Evolutionary conservation across 768 basidiomycete genomes (phyloP).

Genomic region (Russula brevipes): DNA sequence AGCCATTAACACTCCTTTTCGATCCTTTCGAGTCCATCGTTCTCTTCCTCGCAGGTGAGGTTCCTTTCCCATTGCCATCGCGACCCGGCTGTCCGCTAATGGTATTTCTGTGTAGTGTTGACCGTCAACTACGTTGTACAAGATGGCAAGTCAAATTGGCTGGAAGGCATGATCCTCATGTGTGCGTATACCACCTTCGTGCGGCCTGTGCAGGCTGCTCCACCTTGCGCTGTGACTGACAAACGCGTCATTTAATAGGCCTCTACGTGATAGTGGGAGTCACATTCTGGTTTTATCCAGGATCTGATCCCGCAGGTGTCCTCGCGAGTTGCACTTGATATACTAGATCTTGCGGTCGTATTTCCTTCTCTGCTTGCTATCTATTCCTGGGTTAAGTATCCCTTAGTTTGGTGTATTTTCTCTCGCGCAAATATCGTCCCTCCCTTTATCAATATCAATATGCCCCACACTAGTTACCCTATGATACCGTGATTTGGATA

Average conservation of each 20-base stretch:
- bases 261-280: conserved; percentile 69
- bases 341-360: not conserved
- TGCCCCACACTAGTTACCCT: too few species aligned
- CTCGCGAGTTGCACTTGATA: conserved; percentile 14
- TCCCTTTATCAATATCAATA: too few species aligned
- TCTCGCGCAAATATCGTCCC: too few species aligned
- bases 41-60: conserved; percentile 33
- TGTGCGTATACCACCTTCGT: conserved; percentile 37
- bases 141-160: conserved; percentile 88
- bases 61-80: not conserved
- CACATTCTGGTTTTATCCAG: conserved; percentile 59
- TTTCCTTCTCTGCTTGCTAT: not conserved
- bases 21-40: conserved; percentile 84
- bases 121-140: conserved; percentile 82
- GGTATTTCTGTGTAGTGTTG: conserved; percentile 26
- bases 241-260: conserved; percentile 33
- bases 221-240: conserved; percentile 3
- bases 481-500: too few species aligned
- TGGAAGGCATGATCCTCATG: conserved; percentile 73
- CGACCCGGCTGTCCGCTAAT: not conserved
- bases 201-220: not conserved
- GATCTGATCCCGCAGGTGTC: conserved; percentile 22
- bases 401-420: too few species aligned
- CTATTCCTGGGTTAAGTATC: not conserved
- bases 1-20: conserved; percentile 75